Conservation (phyloP, 257 asterid genomes). For the Phtheirospermum japonicum region DNA sequence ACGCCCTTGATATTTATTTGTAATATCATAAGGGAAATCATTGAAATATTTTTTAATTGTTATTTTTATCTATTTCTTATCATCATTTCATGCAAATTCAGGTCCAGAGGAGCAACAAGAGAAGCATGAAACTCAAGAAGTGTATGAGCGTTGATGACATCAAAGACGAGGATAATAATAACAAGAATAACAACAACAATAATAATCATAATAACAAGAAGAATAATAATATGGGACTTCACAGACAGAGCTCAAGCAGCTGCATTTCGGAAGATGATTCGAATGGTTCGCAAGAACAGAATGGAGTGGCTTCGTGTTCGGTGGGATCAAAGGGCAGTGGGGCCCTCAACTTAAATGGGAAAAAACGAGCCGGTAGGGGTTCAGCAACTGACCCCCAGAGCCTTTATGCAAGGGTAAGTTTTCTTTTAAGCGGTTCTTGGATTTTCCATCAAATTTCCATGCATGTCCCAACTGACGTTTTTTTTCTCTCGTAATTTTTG, state of each 20-base stretch:
- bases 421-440: not conserved
- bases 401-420: constrained; percentile 55
- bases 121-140: constrained; percentile 36
- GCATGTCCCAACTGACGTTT: not conserved
- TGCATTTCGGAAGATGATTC: constrained; percentile 41
- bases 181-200: no score
- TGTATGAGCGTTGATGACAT: constrained; percentile 25
- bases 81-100: constrained; percentile 21
- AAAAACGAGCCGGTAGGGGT: constrained; percentile 46
- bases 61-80: not conserved
- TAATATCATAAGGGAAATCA: no score
- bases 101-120: constrained; percentile 40
- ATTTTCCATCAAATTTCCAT: constrained; percentile 5
- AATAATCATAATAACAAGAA: no score
- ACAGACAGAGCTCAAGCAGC: constrained; percentile 35
- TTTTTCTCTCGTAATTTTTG: not conserved
- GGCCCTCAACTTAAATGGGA: constrained; percentile 27
- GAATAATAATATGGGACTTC: constrained; percentile 19
- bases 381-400: constrained; percentile 58
- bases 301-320: constrained; percentile 34
- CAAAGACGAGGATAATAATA: constrained; percentile 18
- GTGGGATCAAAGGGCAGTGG: constrained; percentile 24
- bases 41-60: not conserved
- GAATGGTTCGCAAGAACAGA: constrained; percentile 30
- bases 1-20: no score